Conservation (phyloP, 2,329 filamentous ascomycete species). For the Annulohypoxylon truncatum region DNA sequence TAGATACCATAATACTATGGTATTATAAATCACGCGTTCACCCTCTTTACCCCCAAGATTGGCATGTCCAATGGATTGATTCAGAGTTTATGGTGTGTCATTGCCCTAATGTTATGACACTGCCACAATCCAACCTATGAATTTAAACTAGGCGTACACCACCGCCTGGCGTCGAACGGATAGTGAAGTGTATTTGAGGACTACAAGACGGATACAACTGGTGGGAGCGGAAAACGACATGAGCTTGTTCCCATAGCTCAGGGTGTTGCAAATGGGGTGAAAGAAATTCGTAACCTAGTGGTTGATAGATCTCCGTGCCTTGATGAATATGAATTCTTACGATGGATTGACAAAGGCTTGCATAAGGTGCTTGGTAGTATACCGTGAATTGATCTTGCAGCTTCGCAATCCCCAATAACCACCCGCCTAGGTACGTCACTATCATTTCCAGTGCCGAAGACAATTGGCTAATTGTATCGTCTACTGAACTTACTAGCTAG, state of each 20-base stretch:
- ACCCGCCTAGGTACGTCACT: background rate
- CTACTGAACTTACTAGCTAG: no score
- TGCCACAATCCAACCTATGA: background rate
- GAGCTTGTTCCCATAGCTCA: background rate
- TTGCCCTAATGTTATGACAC: background rate
- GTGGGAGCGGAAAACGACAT: background rate
- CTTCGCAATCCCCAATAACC: background rate
- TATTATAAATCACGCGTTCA: constrained; percentile 19
- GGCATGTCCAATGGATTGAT: background rate
- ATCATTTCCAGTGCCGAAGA: background rate
- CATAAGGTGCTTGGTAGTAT: background rate
- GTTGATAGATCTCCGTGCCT: constrained; percentile 30
- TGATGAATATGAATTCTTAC: constrained; percentile 10
- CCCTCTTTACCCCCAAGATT: constrained; percentile 21
- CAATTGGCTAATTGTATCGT: no score
- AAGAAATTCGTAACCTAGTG: background rate
- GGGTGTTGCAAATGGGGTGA: constrained; percentile 1
- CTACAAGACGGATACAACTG: background rate
- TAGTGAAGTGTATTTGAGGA: background rate
- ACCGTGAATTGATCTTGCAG: background rate
- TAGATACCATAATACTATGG: constrained; percentile 5
- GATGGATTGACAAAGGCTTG: constrained; percentile 14
- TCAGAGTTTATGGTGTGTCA: background rate
- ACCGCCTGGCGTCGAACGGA: background rate
- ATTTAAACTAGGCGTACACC: background rate